phyloP scores from a whole-genome alignment of 2,329 filamentous ascomycete species.

The Paraphoma sp. region DNA sequence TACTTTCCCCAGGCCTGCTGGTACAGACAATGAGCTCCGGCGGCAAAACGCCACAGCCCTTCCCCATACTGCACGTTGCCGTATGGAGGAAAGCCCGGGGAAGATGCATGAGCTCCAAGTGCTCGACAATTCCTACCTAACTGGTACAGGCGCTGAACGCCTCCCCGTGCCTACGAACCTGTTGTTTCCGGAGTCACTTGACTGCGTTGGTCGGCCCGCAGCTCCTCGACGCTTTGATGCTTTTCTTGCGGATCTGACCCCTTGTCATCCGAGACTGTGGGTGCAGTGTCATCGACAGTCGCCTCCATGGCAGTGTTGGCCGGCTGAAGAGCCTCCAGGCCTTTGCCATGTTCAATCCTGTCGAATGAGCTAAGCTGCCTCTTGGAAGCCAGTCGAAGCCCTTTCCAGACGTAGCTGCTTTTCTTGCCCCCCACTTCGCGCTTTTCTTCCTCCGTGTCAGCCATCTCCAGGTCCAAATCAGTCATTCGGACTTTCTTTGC shows the following conservation, averaged over 20 bases:
- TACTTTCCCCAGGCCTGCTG: constrained; percentile 24
- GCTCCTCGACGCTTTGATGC: constrained; percentile 48
- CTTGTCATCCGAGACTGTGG: constrained; percentile 44
- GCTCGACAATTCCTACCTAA: constrained; percentile 37
- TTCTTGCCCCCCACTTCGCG: constrained; percentile 71
- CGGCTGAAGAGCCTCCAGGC: constrained; percentile 61
- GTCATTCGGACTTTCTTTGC: constrained; percentile 76
- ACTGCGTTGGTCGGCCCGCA: constrained; percentile 46
- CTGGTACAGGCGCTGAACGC: constrained; percentile 32
- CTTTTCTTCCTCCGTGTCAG: constrained; percentile 68
- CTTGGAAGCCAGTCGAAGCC: constrained; percentile 78
- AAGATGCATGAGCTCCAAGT: constrained; percentile 23
- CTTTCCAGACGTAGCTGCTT: constrained; percentile 89
- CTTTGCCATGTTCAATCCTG: constrained; percentile 78
- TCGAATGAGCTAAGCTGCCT: constrained; percentile 81
- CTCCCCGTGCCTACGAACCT: constrained; percentile 35
- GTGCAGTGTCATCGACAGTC: constrained; percentile 41
- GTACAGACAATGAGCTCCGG: constrained; percentile 17
- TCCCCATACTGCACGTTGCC: constrained; percentile 43
- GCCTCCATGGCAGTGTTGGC: constrained; percentile 40
- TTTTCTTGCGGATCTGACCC: constrained; percentile 45
- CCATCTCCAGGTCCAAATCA: constrained; percentile 87
- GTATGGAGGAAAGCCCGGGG: constrained; percentile 34
- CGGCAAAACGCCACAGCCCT: constrained; percentile 38
- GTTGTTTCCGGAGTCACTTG: constrained; percentile 44